A percentile compares a stretch with the other conserved stretches of the same genome.
phyloP scores from a whole-genome alignment of 1,284 basidiomycete species.

The Leccinum solheimii region DNA sequence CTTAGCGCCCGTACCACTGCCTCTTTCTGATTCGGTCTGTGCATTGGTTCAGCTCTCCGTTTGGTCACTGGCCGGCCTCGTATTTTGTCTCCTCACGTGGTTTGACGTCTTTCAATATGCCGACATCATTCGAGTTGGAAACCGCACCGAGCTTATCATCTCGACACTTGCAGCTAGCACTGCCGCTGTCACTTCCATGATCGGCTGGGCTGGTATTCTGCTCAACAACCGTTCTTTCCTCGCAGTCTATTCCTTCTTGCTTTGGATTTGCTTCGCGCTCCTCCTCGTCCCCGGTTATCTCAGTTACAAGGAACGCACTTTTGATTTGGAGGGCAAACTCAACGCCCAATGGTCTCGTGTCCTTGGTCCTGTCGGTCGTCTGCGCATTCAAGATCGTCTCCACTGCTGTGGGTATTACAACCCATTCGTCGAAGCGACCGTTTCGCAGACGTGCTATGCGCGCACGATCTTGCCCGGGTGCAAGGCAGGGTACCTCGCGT shows the following conservation, averaged over 20 bases:
- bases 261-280: conserved; percentile 49
- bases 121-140: conserved; percentile 47
- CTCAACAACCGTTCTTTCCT: conserved; percentile 55
- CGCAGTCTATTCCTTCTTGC: conserved; percentile 46
- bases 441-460: conserved; percentile 49
- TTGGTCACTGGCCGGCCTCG: conserved; percentile 29
- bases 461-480: conserved; percentile 49
- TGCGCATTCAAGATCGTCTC: conserved; percentile 48
- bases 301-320: conserved; percentile 48
- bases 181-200: conserved; percentile 29
- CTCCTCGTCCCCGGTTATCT: conserved; percentile 52
- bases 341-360: conserved; percentile 46
- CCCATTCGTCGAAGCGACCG: conserved; percentile 48
- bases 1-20: background rate
- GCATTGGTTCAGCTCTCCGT: conserved; percentile 36
- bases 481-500: conserved; percentile 43
- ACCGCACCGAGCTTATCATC: conserved; percentile 45
- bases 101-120: conserved; percentile 40
- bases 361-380: conserved; percentile 34
- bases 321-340: conserved; percentile 54
- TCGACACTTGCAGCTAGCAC: conserved; percentile 44
- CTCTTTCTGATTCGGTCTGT: background rate
- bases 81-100: background rate
- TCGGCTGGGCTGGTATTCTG: conserved; percentile 51
- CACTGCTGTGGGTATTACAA: conserved; percentile 53